A percentile compares a stretch with the other conserved stretches of the same genome.
Conservation (phyloP, 108 stramenopile genomes). For the Skeletonema tropicum region DNA sequence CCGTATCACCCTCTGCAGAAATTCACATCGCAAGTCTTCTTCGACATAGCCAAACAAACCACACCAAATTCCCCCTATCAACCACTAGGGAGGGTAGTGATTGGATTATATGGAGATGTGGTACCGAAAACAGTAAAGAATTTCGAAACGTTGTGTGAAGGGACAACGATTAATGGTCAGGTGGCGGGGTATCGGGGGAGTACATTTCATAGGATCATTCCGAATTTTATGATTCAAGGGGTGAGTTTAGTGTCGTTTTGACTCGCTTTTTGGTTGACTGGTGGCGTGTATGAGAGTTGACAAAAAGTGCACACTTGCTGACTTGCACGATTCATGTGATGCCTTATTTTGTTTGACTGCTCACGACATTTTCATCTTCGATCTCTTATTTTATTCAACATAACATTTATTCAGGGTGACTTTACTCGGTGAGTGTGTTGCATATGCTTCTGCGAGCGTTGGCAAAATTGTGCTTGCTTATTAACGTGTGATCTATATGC, state of each 20-base stretch:
- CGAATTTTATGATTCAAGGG: constrained; percentile 97
- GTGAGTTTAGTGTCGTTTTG: no score
- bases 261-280: no score
- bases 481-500: no score
- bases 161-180: constrained; percentile 64
- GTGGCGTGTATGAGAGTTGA: no score
- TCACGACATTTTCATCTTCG: no score
- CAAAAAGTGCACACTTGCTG: no score
- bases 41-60: constrained; percentile 86
- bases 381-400: no score
- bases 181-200: constrained; percentile 80
- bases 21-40: constrained; percentile 58
- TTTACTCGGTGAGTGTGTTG: constrained; percentile 95
- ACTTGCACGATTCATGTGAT: no score
- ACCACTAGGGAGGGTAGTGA: constrained; percentile 85
- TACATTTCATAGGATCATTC: constrained; percentile 93
- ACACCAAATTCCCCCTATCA: constrained; percentile 32
- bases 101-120: constrained; percentile 89
- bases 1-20: constrained; percentile 22
- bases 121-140: constrained; percentile 91
- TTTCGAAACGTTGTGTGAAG: constrained; percentile 81
- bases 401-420: no score
- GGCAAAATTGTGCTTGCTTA: no score
- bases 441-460: constrained; percentile 57
- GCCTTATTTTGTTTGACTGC: no score